Base-by-base conservation (phyloP, 2,329 filamentous ascomycete species). In the Aspergillus calidoustus region DNA sequence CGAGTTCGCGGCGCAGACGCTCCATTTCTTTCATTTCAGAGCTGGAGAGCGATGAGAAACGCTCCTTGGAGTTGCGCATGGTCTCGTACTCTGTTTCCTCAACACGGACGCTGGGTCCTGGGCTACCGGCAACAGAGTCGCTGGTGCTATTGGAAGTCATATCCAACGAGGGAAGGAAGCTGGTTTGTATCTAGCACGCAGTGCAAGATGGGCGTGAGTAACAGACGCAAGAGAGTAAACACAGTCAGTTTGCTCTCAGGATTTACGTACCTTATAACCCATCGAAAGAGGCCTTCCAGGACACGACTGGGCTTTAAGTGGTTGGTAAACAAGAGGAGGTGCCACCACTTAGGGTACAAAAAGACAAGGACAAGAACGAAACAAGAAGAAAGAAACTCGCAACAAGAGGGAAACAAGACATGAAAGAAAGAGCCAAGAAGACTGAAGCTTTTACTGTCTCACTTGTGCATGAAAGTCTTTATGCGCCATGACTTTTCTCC, bases 1-100 rank as follows among this genome's bases (percentile, higher is more conserved):
- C 57, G 4, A 66, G 61, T 30, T 68, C 57, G 13, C 49, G 53
- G 30, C 60, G 56, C 48, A 64, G 46, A 6, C 48, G 31, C 4
- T 61, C 38, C 2, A 64, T 51, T 30, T 62, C 60, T 15, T 41
- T 19, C 17, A n/a, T 11, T 28, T n/a, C 60, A 51, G 34, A 41
- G 34, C 4, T 49, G 23, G 62, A 48, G 30, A 25, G 54, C 43
- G 43, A 38, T 43, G 15, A n/a, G 49, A 43, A 52, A 54, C 23
- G 47, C 34, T 34, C 53, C 23, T 43, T 17, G 53, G 38, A 7
- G 19, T 30, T 28, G 31, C 31, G 52, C 6, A 41, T 41, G 9
- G 34, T 41, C 15, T 49, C 46, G 15, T 23, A 57, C 30, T 17
- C 22, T 1, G 13, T 4, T 15, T 43, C 30, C 28, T 19, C 31